Evolutionary conservation across 1,284 basidiomycete genomes (phyloP), one percentile per base, ranked within the genome.

Genomic region (Cutaneotrichosporon sp.): DNA sequence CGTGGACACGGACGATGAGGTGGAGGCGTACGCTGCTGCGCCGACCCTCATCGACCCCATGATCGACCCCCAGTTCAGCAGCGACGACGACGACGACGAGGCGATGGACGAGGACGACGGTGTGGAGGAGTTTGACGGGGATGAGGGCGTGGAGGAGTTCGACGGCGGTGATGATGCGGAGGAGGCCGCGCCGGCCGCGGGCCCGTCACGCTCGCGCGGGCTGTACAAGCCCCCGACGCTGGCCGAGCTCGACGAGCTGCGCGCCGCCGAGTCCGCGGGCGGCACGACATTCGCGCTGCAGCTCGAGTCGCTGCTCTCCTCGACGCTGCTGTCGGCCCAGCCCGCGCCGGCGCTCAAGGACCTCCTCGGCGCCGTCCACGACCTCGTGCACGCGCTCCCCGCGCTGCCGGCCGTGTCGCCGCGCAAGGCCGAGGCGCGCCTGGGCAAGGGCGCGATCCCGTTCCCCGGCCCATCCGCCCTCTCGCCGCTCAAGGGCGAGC

Each of bases 351-450:
- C 58, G 3, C 68, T 95, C 65, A 90, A 92, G 66, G 85, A 86
- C 0, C 82, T 95, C 9, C 82, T 95, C 11, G 88, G 90, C 5
- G 88, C 89, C 67, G 82, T 93, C 27, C 86, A 88, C 55, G 89
- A 89, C 20, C 90, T 89, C 31, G 70, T 79, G 27, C 74, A 81
- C 50, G 62, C 70, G 58, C 80, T 95, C 11, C 83, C 83, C 25
- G 78, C 82, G 1, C 78, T 92, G 8, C 82, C 87, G 0, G 76
- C 86, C 1, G 75, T 88, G 2, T 55, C 82, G 0, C 85, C 90
- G 0, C 81, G 84, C 64, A 86, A 89, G 67, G 90, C 92, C 2
- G 80, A 90, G 9, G 81, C 84, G 57, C 64, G 76, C 85, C 85
- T 55, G 78, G 87, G 14, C 80, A 84, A 49, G 72, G 80, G 56